phyloP scores from a whole-genome alignment of 2,329 filamentous ascomycete genomes.

The Penicillium sp. region DNA sequence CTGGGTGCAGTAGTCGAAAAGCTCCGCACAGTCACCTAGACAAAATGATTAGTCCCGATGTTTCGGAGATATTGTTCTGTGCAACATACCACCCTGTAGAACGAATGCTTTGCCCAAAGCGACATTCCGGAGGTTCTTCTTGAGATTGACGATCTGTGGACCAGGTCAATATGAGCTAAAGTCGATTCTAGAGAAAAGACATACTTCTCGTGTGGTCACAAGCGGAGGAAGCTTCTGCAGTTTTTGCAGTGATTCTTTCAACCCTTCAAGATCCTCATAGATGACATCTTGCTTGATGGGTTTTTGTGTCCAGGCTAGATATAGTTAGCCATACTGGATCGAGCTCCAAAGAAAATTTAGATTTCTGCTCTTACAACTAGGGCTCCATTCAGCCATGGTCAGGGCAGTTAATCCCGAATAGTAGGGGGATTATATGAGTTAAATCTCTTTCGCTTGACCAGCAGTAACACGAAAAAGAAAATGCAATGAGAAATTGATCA shows the following conservation, averaged over 20 bases:
- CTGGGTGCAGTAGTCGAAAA: constrained; percentile 92
- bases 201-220: constrained; percentile 40
- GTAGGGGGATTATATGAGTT: not conserved
- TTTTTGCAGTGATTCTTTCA: constrained; percentile 35
- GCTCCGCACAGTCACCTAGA: constrained; percentile 73
- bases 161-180: not conserved
- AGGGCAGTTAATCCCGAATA: not conserved
- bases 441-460: not conserved
- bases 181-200: not conserved
- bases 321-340: not conserved
- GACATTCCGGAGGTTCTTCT: constrained; percentile 70
- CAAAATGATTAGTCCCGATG: not conserved
- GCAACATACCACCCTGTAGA: constrained; percentile 65
- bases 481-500: not conserved
- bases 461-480: not conserved
- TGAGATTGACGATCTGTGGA: constrained; percentile 62
- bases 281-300: constrained; percentile 41
- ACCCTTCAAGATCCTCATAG: constrained; percentile 37
- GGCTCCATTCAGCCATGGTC: constrained; percentile 26
- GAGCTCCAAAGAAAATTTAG: not conserved
- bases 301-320: constrained; percentile 36
- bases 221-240: constrained; percentile 40
- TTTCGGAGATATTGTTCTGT: not conserved
- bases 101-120: constrained; percentile 85
- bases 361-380: constrained; percentile 19